These are phyloP conservation scores for Porcisia deanei DNA, from an alignment of 208 protist genomes.

Conservation along the genomic window DNA sequence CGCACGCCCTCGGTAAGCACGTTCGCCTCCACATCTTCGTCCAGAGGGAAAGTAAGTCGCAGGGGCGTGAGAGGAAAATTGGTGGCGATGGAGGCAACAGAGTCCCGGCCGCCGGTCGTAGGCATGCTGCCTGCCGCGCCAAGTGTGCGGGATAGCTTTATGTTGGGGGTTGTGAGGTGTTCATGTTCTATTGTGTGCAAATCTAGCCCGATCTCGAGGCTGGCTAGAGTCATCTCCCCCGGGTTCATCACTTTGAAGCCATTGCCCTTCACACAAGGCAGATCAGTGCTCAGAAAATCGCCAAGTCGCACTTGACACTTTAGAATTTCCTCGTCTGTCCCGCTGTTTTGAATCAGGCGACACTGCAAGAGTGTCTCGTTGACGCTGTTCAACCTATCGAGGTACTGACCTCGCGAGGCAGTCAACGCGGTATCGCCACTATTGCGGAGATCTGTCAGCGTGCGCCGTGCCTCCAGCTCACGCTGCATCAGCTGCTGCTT, in stretches of 20 bases:
- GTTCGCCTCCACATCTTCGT: constrained; percentile 66
- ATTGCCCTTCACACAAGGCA: constrained; percentile 46
- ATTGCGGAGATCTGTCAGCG: constrained; percentile 54
- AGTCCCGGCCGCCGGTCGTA: neutral
- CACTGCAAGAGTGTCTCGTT: constrained; percentile 57
- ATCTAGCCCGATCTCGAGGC: constrained; percentile 61
- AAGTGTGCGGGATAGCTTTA: constrained; percentile 3
- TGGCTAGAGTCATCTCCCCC: constrained; percentile 51
- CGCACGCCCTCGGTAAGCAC: constrained; percentile 54
- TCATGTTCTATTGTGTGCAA: constrained; percentile 34
- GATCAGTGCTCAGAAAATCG: constrained; percentile 34
- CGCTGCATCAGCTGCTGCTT: constrained; percentile 69
- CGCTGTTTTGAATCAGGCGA: constrained; percentile 48
- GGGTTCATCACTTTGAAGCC: constrained; percentile 61
- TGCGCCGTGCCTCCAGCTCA: constrained; percentile 64
- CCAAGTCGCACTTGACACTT: constrained; percentile 44
- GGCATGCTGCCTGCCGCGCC: constrained; percentile 5
- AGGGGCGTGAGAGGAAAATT: constrained; percentile 14
- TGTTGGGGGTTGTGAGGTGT: neutral
- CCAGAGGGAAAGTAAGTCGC: constrained; percentile 62
- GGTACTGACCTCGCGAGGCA: constrained; percentile 41
- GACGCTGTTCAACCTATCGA: constrained; percentile 56
- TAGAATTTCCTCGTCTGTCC: constrained; percentile 71
- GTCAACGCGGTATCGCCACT: constrained; percentile 61
- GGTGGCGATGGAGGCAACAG: neutral